These are phyloP conservation scores for Pseudogymnoascus sp. DNA, from an alignment of 2,329 filamentous ascomycete species.

Conservation along the genomic window DNA sequence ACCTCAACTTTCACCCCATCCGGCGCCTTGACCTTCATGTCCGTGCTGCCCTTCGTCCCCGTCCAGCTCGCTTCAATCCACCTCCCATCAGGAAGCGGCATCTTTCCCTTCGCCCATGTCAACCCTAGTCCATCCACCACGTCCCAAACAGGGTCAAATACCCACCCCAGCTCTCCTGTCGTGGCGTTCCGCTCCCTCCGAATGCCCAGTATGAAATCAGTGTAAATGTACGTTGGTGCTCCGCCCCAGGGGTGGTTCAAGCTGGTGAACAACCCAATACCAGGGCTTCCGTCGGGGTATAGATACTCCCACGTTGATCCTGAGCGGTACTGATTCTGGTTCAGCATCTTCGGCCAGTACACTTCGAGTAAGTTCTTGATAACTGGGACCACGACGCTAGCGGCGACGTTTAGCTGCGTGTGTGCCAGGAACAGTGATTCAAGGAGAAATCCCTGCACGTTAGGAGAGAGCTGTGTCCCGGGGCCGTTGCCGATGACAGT, in stretches of 20 bases:
- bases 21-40: not conserved
- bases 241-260: constrained; percentile 39
- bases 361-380: constrained; percentile 29
- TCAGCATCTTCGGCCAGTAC: constrained; percentile 38
- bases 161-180: not conserved
- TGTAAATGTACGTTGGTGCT: constrained; percentile 39
- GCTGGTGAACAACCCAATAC: constrained; percentile 36
- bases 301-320: constrained; percentile 41
- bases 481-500: constrained; percentile 18
- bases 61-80: constrained; percentile 1
- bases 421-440: constrained; percentile 29
- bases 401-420: constrained; percentile 21
- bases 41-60: not conserved
- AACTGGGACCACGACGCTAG: not conserved
- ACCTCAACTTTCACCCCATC: not conserved
- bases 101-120: not conserved
- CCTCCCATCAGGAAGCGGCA: not conserved
- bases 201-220: constrained; percentile 29
- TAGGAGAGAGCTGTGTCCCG: constrained; percentile 34
- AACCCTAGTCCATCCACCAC: not conserved
- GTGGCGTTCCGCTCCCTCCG: constrained; percentile 14
- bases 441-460: constrained; percentile 39
- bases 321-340: constrained; percentile 29
- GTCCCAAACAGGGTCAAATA: constrained; percentile 1
- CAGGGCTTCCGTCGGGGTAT: constrained; percentile 32